Conservation (phyloP, 768 basidiomycete species). For the Sistotremastrum niveocremeum region DNA sequence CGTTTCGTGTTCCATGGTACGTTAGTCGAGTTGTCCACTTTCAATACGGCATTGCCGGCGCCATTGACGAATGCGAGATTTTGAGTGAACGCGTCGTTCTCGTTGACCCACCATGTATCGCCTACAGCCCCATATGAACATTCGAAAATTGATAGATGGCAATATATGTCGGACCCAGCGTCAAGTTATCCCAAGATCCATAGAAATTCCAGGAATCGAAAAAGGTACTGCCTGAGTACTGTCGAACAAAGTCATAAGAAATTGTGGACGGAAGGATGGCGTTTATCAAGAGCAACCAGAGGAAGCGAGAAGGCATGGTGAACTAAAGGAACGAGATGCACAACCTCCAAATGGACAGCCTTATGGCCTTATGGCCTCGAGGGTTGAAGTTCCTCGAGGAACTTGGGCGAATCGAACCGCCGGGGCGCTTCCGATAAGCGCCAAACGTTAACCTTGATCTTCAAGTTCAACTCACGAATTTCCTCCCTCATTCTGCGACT, state of each 20-base stretch:
- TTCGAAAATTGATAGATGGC: neutral
- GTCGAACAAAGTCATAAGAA: constrained; percentile 25
- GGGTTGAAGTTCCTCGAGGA: no score
- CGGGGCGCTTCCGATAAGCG: no score
- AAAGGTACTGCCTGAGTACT: constrained; percentile 36
- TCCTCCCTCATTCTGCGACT: no score
- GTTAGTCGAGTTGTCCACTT: constrained; percentile 56
- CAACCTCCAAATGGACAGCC: no score
- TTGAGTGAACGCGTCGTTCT: constrained; percentile 30
- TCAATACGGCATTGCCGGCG: constrained; percentile 53
- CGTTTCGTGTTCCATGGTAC: constrained; percentile 38
- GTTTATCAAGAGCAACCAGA: no score
- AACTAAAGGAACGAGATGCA: no score
- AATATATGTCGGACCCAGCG: constrained; percentile 18
- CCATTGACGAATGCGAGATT: constrained; percentile 45
- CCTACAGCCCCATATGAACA: constrained; percentile 22
- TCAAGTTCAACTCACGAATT: no score
- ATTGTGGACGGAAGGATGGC: neutral
- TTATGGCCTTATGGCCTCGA: no score
- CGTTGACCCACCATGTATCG: constrained; percentile 46
- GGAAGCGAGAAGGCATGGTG: no score
- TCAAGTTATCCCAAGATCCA: constrained; percentile 33
- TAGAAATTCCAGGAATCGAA: constrained; percentile 46
- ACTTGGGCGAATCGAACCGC: no score
- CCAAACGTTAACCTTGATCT: no score